Evolutionary conservation across 306 rosid species (phyloP), one percentile per base, ranked within the genome.

Genomic region (Cucurbita maxima): DNA sequence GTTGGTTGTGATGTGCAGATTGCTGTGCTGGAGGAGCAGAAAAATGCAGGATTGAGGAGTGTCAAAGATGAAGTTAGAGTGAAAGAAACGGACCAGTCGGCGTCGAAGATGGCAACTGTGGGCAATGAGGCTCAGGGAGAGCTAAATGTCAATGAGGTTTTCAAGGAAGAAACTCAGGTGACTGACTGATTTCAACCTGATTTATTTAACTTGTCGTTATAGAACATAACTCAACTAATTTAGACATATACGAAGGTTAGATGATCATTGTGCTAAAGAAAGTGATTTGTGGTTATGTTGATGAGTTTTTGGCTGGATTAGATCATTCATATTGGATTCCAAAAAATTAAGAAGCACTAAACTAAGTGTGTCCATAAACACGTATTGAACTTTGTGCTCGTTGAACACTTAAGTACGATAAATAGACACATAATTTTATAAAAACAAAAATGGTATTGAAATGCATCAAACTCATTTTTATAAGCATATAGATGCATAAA

Each of bases 21-120:
- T 84, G 89, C 87, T 51, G 90, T 80, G 57, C 82, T 95, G 15
- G 96, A 94, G 79, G 96, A 89, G 47, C 91, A 88, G 81, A 95
- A 82, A 66, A 88, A 40, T 76, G 53, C n/a, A 43, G 86, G 34
- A n/a, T 76, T 69, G 19, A 82, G 78, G 55, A 87, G 74, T 76
- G 53, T 71, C n/a, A 89, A 84, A 79, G 60, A 69, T n/a, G 82
- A 78, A 78, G 63, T 64, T 51, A 75, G 76, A 55, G 19, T 34
- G 45, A 51, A 70, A 51, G 59, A 70, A 48, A 50, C 34, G 25
- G 74, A 73, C 54, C 84, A 79, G 52, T 62, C 67, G 38, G 76
- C 72, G 2, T 74, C 77, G 22, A 63, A 61, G 59, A 77, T 75
- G 6, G 60, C 77, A 30, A 77, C 73, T 64, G 62, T 53, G 78